These are phyloP conservation scores for Castanea mollissima DNA, from an alignment of 306 rosid genomes.

Conservation along the genomic window DNA sequence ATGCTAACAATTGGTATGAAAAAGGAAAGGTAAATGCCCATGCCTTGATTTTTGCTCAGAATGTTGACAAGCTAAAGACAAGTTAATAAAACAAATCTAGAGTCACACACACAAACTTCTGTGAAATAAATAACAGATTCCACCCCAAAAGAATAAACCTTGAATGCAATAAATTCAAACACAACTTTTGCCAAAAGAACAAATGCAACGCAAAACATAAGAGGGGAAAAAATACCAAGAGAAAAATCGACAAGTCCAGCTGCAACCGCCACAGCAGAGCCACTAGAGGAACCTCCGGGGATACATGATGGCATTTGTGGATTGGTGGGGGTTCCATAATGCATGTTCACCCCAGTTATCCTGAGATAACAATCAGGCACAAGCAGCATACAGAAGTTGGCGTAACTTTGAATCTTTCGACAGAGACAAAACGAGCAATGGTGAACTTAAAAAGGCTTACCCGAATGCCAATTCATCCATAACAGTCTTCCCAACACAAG, in stretches of 20 bases:
- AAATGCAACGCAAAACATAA: slow-evolving; percentile 4
- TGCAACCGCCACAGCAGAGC: slow-evolving; percentile 82
- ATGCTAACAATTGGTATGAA: too few relatives aligned
- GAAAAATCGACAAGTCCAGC: slow-evolving; percentile 69
- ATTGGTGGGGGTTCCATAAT: slow-evolving; percentile 69
- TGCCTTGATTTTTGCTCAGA: not conserved
- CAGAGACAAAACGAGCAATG: not conserved
- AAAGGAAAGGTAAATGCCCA: not conserved
- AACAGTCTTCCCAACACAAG: slow-evolving; percentile 68
- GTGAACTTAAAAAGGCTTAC: slow-evolving; percentile 25
- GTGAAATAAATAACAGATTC: not conserved
- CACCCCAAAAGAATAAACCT: not conserved
- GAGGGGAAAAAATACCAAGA: slow-evolving; percentile 44
- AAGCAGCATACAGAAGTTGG: not conserved
- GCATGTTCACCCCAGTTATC: slow-evolving; percentile 62
- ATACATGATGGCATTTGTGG: slow-evolving; percentile 47
- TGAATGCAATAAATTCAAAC: not conserved
- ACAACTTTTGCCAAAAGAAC: not conserved
- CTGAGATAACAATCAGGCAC: slow-evolving; percentile 29
- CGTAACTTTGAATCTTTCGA: not conserved
- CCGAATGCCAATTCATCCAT: slow-evolving; percentile 72
- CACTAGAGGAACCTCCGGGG: slow-evolving; percentile 76
- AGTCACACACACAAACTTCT: not conserved
- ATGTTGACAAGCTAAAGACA: not conserved
- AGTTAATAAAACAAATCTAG: not conserved